Evolutionary conservation across 2,329 filamentous ascomycete species (phyloP).

Genomic region (Pestalotiopsis sp.): DNA sequence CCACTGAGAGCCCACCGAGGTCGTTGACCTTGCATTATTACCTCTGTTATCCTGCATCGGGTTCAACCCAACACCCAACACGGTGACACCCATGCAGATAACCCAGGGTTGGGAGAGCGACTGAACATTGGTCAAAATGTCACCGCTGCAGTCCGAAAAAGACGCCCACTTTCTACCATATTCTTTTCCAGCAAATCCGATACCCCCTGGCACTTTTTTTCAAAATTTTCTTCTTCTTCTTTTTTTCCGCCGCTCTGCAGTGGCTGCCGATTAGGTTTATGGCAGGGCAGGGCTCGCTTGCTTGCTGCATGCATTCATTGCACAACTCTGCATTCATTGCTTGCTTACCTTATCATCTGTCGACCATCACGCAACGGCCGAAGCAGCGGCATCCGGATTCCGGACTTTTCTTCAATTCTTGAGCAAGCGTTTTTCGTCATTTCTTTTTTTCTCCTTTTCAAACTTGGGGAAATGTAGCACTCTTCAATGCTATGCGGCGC

Average conservation of each 20-base stretch:
- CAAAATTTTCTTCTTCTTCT: no score
- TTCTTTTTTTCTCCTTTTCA: neutral
- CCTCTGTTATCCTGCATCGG: neutral
- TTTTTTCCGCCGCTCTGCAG: neutral
- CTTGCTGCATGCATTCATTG: neutral
- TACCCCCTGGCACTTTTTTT: neutral
- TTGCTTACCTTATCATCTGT: neutral
- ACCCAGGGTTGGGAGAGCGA: neutral
- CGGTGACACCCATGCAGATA: neutral
- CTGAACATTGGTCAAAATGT: neutral
- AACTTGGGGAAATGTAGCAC: neutral
- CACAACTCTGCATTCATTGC: neutral
- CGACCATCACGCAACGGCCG: neutral
- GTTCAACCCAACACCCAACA: no score
- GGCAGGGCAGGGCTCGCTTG: neutral
- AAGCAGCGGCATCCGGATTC: neutral
- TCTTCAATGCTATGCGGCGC: neutral
- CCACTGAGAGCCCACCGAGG: neutral
- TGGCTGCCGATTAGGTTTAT: neutral
- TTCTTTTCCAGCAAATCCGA: neutral
- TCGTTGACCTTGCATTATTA: constrained; percentile 1
- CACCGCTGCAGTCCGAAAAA: neutral
- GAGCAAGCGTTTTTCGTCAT: neutral
- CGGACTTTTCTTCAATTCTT: neutral
- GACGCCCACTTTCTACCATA: neutral